Base-by-base conservation (phyloP, 495 filamentous ascomycete species). In the Pseudomonodictys pantanalensis region DNA sequence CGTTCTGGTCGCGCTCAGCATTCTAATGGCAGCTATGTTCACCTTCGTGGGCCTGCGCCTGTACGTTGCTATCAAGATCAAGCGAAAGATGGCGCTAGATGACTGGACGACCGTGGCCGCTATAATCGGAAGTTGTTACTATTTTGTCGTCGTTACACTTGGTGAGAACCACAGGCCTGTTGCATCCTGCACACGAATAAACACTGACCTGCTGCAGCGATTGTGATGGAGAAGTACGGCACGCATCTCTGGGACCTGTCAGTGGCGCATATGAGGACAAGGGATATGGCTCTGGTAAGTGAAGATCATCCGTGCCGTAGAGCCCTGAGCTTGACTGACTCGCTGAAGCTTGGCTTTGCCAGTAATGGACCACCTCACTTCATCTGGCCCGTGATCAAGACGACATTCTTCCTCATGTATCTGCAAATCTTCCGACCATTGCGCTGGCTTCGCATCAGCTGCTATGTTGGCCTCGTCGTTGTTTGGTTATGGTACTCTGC, bases 371-470 rank as follows among this genome's bases (percentile, higher is more conserved):
- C 3, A 12, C 54, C 5, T 25, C 25, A n/a, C 3, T 20, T 49
- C 6, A 30, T 57, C 2, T 57, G 54, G 54, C 25, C 42, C 11
- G 47, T 47, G 4, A 43, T 30, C 2, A 57, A 57, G 20, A 35
- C 54, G 2, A 22, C 54, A 5, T 57, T 57, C 20, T 57, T 57
- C 43, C 54, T 57, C 44, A 57, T 57, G 54, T 57, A 57, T 29
- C 54, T 57, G 15, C 4, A 57, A 3, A 28, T 57, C 11, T 57
- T 57, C 54, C 12, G 26, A 22, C 54, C 54, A 8, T 17, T 57
- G 20, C 7, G 4, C 11, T 57, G 54, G 54, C 26, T 57, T 2
- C 24, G 43, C 11, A 8, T 8, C 7, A n/a, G 25, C 24, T 18
- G 8, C 30, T 57, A 57, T 20, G 7, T 35, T 22, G 54, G 54